Evolutionary conservation across 495 filamentous ascomycete species (phyloP).

Genomic region (Cercophora sp.): DNA sequence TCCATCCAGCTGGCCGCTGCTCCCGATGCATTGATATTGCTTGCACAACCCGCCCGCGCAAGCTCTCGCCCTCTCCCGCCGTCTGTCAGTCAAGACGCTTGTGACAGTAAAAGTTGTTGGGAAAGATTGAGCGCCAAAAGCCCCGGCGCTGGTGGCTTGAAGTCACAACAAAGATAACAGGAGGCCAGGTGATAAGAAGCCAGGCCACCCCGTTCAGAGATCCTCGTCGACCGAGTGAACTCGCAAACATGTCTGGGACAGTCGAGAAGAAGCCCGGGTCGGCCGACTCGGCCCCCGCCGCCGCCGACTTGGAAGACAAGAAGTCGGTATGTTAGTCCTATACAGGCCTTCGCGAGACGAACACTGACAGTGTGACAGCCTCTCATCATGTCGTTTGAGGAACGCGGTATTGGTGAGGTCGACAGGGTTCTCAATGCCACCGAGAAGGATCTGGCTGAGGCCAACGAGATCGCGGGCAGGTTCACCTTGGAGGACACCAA

Average conservation of each 20-base stretch:
- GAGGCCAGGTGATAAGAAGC: too few relatives aligned
- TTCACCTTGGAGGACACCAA: slow-evolving; percentile 32
- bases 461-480: slow-evolving; percentile 25
- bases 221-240: slow-evolving; percentile 11
- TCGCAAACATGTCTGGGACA: slow-evolving; percentile 11
- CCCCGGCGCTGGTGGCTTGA: too few relatives aligned
- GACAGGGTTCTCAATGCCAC: slow-evolving; percentile 24
- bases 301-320: slow-evolving; percentile 10
- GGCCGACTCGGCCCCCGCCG: slow-evolving; percentile 3
- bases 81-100: not conserved
- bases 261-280: slow-evolving; percentile 11
- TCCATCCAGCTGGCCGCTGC: not conserved
- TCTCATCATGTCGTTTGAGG: slow-evolving; percentile 12
- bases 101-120: not conserved
- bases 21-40: slow-evolving; percentile 9
- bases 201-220: not conserved
- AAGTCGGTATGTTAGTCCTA: slow-evolving; percentile 10
- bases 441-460: slow-evolving; percentile 32
- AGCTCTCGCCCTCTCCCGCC: not conserved
- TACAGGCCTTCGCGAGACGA: not conserved
- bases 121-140: not conserved
- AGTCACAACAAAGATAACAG: too few relatives aligned
- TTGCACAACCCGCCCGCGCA: slow-evolving; percentile 1
- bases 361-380: not conserved
- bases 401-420: not conserved